Conservation (phyloP, 2,329 filamentous ascomycete genomes). For the Emergomyces orientalis region DNA sequence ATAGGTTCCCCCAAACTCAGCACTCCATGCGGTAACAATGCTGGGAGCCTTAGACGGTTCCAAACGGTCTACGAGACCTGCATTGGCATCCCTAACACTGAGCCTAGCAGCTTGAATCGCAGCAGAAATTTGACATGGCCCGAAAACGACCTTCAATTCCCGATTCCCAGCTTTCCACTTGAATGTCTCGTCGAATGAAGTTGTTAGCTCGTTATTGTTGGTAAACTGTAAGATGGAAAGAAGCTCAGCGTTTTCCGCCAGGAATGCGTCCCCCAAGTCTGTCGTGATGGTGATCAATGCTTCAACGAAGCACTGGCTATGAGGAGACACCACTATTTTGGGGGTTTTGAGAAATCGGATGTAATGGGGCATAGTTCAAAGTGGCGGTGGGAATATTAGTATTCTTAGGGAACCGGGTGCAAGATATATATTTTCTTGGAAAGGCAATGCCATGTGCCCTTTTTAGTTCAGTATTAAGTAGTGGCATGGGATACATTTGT, state of each 20-base stretch:
- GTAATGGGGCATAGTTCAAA: constrained; percentile 47
- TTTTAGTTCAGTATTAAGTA: too few relatives aligned
- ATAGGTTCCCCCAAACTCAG: constrained; percentile 30
- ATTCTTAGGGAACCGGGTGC: neutral
- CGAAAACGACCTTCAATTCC: constrained; percentile 34
- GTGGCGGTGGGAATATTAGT: constrained; percentile 20
- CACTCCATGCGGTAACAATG: constrained; percentile 51
- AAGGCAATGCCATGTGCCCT: neutral
- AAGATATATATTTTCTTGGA: neutral
- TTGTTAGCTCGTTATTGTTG: constrained; percentile 8
- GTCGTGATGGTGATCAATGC: constrained; percentile 56
- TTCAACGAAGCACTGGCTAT: constrained; percentile 29
- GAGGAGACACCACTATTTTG: constrained; percentile 27
- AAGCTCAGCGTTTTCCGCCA: constrained; percentile 41
- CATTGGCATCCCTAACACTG: constrained; percentile 2
- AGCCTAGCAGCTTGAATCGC: neutral
- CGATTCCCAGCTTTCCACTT: constrained; percentile 39
- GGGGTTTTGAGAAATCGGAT: constrained; percentile 61
- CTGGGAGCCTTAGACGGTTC: constrained; percentile 28
- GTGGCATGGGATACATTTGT: neutral
- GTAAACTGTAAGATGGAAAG: constrained; percentile 22
- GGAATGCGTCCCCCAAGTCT: constrained; percentile 58
- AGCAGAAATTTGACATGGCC: constrained; percentile 9
- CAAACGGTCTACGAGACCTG: constrained; percentile 22
- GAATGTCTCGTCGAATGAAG: constrained; percentile 36